Base-by-base conservation (phyloP, 495 filamentous ascomycete genomes). In the Xylaria scruposa region DNA sequence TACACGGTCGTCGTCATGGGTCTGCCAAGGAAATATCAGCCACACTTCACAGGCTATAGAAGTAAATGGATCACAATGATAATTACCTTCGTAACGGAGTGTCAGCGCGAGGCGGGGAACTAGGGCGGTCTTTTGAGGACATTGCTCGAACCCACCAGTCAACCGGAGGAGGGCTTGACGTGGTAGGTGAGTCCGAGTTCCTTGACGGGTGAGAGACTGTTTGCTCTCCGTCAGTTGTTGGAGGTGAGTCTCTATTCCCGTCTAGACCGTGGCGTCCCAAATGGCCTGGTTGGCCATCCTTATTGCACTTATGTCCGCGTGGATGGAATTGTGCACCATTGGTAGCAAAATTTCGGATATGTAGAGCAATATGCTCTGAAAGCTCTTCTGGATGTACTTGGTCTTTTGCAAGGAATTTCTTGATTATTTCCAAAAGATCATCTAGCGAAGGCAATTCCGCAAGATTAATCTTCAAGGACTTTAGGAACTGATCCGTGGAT, bases 211-310 rank as follows among this genome's bases (percentile, higher is more conserved):
- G 66, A 38, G 72, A 70, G n/a, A 67, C 38, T 21, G 69, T 49
- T 26, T 64, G 77, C 12, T 49, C 60, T 42, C 63, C 64, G 29
- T 70, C 68, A 0, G 64, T 59, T 40, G 71, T 73, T 61, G 73
- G 31, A 66, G 73, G 77, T 65, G 70, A 75, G 65, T 78, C 77
- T 62, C 75, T 67, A 40, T 77, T 77, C 31, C 77, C 75, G 65
- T 78, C 77, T 60, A 77, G 71, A 56, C 77, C 75, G 17, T 77
- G 77, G 54, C 66, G 61, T 42, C 46, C 40, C 40, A 56, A 51
- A 29, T 65, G 70, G 21, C 59, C 62, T 8, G 60, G 42, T 40
- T 33, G 70, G 19, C 49, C 70, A 0, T 38, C 31, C 9, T 56
- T 21, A 4, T 67, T 47, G 47, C 69, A 71, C 31, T 56, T 66